Evolutionary conservation across 73 alveolate genomes (phyloP).

Genomic region (Diophrys sp.): DNA sequence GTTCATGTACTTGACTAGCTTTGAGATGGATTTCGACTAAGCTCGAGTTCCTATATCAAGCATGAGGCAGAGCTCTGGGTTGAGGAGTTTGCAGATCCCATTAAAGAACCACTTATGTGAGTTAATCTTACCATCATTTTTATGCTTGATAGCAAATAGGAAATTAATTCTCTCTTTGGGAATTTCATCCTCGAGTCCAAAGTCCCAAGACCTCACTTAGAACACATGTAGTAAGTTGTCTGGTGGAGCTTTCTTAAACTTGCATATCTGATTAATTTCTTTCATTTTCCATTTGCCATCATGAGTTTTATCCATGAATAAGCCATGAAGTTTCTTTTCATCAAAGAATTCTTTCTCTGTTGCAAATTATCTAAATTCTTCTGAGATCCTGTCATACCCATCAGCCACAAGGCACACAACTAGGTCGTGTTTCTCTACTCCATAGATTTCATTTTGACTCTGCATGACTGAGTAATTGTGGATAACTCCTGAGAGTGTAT

Average conservation of each 20-base stretch:
- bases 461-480: conserved; percentile 2
- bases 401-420: conserved; percentile 15
- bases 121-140: conserved; percentile 53
- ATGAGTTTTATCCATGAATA: not conserved
- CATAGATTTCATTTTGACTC: not conserved
- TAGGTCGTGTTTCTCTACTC: not conserved
- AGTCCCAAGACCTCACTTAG: conserved; percentile 27
- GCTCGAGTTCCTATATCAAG: conserved; percentile 56
- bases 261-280: not conserved
- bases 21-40: conserved; percentile 8
- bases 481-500: conserved; percentile 36
- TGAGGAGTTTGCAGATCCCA: conserved; percentile 27
- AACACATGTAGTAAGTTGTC: conserved; percentile 21
- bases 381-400: conserved; percentile 17
- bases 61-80: conserved; percentile 49
- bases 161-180: conserved; percentile 23
- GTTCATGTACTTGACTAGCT: conserved; percentile 16
- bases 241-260: conserved; percentile 7
- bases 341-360: conserved; percentile 26
- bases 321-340: conserved; percentile 7
- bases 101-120: conserved; percentile 48
- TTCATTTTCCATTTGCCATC: conserved; percentile 21
- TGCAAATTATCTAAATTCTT: conserved; percentile 4
- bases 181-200: conserved; percentile 9
- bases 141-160: conserved; percentile 35